Percentiles rank a stretch among this genome's conserved stretches.
phyloP scores from a whole-genome alignment of 805 yeast species.

The Candida argentea region DNA sequence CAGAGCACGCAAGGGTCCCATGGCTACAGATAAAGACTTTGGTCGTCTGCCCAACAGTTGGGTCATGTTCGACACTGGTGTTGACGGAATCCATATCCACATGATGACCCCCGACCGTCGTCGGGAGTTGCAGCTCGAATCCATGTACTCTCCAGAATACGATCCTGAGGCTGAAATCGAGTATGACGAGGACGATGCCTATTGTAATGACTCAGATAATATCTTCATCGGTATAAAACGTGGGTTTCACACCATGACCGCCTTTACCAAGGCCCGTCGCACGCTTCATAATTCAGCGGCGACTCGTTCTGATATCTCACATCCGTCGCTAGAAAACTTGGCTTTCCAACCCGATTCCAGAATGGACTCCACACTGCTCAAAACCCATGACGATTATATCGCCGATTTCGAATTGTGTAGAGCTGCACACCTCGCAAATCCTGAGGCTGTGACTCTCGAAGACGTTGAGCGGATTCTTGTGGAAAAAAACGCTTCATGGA shows the following conservation, averaged over 20 bases:
- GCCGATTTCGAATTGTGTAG: slow-evolving; percentile 14
- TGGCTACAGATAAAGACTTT: slow-evolving; percentile 45
- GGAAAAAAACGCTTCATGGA: slow-evolving; percentile 18
- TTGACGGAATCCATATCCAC: slow-evolving; percentile 60
- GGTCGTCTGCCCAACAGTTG: slow-evolving; percentile 61
- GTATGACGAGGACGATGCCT: slow-evolving; percentile 11
- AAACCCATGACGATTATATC: slow-evolving; percentile 9
- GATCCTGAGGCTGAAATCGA: slow-evolving; percentile 26
- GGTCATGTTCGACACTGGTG: slow-evolving; percentile 66
- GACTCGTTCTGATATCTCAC: background rate
- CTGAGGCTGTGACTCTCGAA: slow-evolving; percentile 15
- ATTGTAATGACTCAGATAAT: slow-evolving; percentile 10
- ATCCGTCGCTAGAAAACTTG: background rate
- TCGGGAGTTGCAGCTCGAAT: slow-evolving; percentile 57
- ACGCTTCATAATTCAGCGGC: background rate
- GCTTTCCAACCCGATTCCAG: background rate
- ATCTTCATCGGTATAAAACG: slow-evolving; percentile 15
- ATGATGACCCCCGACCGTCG: slow-evolving; percentile 65
- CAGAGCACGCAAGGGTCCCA: slow-evolving; percentile 43
- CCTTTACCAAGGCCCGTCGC: slow-evolving; percentile 1
- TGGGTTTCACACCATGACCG: slow-evolving; percentile 28
- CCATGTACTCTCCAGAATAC: slow-evolving; percentile 47
- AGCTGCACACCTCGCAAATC: slow-evolving; percentile 16
- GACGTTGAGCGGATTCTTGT: slow-evolving; percentile 14
- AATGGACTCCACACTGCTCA: background rate